Evolutionary conservation across 2,329 filamentous ascomycete species (phyloP), one percentile per base, ranked within the genome.

Genomic region (Sclerotinia spermophila): DNA sequence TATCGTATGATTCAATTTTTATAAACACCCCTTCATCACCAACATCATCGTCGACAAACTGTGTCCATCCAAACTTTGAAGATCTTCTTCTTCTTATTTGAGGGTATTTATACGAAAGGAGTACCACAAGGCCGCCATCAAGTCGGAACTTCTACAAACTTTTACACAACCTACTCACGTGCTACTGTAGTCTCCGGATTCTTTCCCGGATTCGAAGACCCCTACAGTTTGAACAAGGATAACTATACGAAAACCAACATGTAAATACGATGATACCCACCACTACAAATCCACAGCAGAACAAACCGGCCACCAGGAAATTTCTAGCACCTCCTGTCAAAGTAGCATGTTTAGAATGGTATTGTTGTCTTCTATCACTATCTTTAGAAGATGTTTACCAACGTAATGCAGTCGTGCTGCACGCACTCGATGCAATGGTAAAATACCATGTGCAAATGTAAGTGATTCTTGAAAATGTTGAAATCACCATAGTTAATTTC

Each of bases 331-430:
- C 84, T 64, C 84, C 84, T 1, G 83, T 85, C 40, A 86, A 85
- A 76, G 80, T 83, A 66, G 84, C 84, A 33, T 85, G 84, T 74
- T 79, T 85, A 70, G 81, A 83, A 68, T 85, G 84, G 84, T 85
- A 81, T 71, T 82, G 44, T 48, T 45, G 35, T n/a, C 1, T 65
- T 45, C 40, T 19, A 51, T 35, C 44, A 11, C 7, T 38, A 53
- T 65, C 38, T 17, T 53, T 21, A 24, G 24, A 40, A 19, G 42
- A 58, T 30, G 44, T 48, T 42, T 27, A 45, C 42, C 66, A 65
- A 71, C 15, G 38, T 62, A n/a, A 53, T 21, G 11, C 27, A 84
- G 83, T 76, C 81, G 83, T 71, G 79, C 82, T 66, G 82, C 82
- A 48, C 80, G 83, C 62, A 84, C 82, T 65, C 81, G 83, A 73